Evolutionary conservation across 345 rosid genomes (phyloP).

Genomic region (Citrus cavaleriei): DNA sequence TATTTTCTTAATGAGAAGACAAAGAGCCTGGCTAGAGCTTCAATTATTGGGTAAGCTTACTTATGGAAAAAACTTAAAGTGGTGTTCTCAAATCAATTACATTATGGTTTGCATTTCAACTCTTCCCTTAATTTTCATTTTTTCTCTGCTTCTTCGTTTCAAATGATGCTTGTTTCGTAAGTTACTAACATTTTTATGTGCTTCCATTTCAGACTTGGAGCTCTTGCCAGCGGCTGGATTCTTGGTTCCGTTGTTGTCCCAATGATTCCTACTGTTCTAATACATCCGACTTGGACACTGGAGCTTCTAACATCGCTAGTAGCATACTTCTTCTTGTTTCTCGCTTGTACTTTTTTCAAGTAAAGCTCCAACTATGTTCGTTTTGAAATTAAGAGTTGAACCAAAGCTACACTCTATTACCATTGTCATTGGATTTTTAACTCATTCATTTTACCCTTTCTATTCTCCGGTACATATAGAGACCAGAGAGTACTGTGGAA

Average conservation of each 20-base stretch:
- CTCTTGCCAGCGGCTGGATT: constrained; percentile 80
- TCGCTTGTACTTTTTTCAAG: constrained; percentile 85
- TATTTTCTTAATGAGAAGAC: constrained; percentile 93
- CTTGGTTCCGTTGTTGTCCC: constrained; percentile 82
- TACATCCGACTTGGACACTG: constrained; percentile 90
- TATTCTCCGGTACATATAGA: too few species aligned
- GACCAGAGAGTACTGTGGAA: too few species aligned
- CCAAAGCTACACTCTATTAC: neutral
- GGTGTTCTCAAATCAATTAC: neutral
- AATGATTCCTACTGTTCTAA: constrained; percentile 61
- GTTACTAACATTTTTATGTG: neutral
- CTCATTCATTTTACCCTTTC: neutral
- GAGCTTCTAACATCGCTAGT: constrained; percentile 91
- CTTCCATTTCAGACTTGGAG: constrained; percentile 56
- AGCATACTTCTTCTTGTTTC: constrained; percentile 71
- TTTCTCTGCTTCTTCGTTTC: neutral
- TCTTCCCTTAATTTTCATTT: neutral
- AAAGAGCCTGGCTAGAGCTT: constrained; percentile 84
- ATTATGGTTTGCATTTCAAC: neutral
- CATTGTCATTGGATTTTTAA: neutral
- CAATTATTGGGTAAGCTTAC: constrained; percentile 54
- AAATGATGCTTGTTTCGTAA: neutral
- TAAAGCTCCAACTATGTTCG: constrained; percentile 23
- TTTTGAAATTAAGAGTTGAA: neutral
- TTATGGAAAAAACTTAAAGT: neutral